Base-by-base conservation (phyloP, 2,329 filamentous ascomycete genomes). In the Lomentospora prolificans region DNA sequence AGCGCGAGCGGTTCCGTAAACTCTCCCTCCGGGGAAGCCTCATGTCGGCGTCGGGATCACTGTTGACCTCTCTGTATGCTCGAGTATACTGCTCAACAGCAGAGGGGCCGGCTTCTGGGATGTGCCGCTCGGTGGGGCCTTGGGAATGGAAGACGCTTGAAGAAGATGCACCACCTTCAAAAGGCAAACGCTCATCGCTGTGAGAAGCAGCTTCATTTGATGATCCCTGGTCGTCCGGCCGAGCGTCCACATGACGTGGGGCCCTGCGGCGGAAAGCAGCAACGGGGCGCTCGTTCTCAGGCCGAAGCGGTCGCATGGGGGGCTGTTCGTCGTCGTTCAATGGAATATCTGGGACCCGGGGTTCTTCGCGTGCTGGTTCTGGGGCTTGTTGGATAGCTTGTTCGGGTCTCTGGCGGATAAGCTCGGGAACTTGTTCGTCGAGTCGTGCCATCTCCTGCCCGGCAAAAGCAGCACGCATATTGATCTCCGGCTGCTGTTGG, bases 401-500 rank as follows among this genome's bases (percentile, higher is more conserved):
- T 12, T 8, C 14, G 17, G 17, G 17, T 9, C 17, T 41, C n/a
- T 6, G 44, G 4, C 17, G 44, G 22, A 48, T 48, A 19, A 48
- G 7, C 10, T 48, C 22, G 44, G 44, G 44, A 5, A 31, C 41
- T 27, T 27, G 44, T 27, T 50, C 53, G 3, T 54, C 52, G 6
- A 25, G 53, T 7, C 53, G 53, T 6, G 53, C 39, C 28, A 28
- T 28, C 12, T 55, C 53, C 25, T 52, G 50, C 12, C 48, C 79
- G 9, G 78, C 82, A 64, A 84, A 80, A 3, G 80, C 81, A 7
- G 79, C 85, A 0, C 84, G 86, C 75, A 94, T 85, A 64, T 95
- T 95, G 62, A 94, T 86, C 60, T 91, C 86, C 4, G 92, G 94
- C 66, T 99, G 94, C 67, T 99, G 94, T 67, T 99, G 94, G 8